Conservation (phyloP, 306 rosid genomes). For the Dryas drummondii region DNA sequence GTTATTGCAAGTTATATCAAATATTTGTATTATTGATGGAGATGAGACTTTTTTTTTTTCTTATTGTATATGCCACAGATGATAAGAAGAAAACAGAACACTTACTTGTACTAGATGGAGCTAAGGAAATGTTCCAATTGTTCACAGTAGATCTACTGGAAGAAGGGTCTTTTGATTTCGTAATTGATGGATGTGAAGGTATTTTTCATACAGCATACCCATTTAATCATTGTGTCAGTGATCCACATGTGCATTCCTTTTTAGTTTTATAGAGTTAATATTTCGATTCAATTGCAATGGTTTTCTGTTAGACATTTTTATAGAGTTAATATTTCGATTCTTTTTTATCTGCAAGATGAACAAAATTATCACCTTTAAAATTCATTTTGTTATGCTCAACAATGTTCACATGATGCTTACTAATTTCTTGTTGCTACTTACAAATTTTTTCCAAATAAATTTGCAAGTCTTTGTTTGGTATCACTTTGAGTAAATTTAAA, state of each 20-base stretch:
- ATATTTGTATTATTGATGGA: too few species aligned
- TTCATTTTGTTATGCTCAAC: neutral
- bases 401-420: neutral
- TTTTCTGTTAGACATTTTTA: too few species aligned
- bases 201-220: too few species aligned
- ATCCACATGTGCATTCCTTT: neutral
- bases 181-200: too few species aligned
- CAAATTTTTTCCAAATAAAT: neutral
- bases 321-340: too few species aligned
- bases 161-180: too few species aligned
- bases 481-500: neutral
- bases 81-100: slow-evolving; percentile 34
- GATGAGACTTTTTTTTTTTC: too few species aligned
- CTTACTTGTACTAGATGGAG: slow-evolving; percentile 33
- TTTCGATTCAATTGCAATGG: too few species aligned
- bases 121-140: slow-evolving; percentile 33
- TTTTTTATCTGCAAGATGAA: too few species aligned
- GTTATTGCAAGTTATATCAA: too few species aligned
- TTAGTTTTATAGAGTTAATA: neutral
- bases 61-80: neutral
- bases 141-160: slow-evolving; percentile 32
- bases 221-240: too few species aligned
- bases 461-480: neutral
- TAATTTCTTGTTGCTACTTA: neutral
- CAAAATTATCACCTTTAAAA: neutral